Evolutionary conservation across 2,329 filamentous ascomycete genomes (phyloP), one percentile per base, ranked within the genome.

Genomic region (Chrysoporthe deuterocubensis): DNA sequence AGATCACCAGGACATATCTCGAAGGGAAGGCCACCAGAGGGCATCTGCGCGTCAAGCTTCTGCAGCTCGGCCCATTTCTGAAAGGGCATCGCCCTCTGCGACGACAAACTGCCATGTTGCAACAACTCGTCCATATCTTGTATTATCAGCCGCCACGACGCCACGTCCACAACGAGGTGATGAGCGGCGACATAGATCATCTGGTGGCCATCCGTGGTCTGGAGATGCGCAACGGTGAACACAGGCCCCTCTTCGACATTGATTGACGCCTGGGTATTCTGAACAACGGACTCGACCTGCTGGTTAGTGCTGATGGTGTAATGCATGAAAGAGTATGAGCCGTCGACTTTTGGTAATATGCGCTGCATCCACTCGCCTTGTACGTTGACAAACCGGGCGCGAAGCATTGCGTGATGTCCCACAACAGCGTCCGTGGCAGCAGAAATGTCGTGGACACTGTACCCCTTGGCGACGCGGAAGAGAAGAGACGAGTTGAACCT

Each of bases 401-500:
- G 76, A 5, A 87, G 78, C 84, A 86, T 86, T 18, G 82, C 76
- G 68, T 87, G 84, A 40, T 84, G 82, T 2, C 78, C 78, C 2
- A 85, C 82, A 3, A 86, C 72, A 1, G 83, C 81, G 67, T 83
- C 81, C 26, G 86, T 71, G 1, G 84, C 84, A 4, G 81, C 81
- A 21, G 81, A 80, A 16, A 86, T 74, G 62, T 85, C 82, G 13
- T 82, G 78, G 0, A 82, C 71, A 1, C 77, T 76, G 14, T 79
- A 78, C 42, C 75, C 76, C 65, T 77, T 80, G 62, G 79, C 83
- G 44, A 86, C 73, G 14, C 79, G 78, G 4, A 87, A 75, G 2
- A 86, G 73, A 7, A 85, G 75, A 68, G 84, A 85, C 70, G 84
- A 83, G 68, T 85, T 86, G 71, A 84, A 86, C 2, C 83, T 79